Base-by-base conservation (phyloP, 768 basidiomycete genomes). In the Gymnopilus junonius region DNA sequence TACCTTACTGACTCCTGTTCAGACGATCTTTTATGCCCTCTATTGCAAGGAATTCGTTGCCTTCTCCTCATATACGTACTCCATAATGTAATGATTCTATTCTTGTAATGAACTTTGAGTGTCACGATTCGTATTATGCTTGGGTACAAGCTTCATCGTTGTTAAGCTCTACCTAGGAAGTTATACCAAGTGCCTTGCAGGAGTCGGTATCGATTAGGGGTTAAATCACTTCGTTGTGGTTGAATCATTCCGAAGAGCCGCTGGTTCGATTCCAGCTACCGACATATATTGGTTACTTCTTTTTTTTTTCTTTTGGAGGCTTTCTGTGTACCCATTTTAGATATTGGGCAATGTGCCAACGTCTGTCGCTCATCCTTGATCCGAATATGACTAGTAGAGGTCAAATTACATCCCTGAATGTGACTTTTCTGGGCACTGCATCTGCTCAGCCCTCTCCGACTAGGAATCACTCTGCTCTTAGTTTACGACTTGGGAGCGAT, bases 351-450 rank as follows among this genome's bases (percentile, higher is more conserved):
- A 15, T 17, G 3, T 42, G 17, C n/a, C 31, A 17, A 51, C 23
- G 14, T n/a, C 32, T 51, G 31, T 17, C 48, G n/a, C 48, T 29
- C 29, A 29, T 51, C 6, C 10, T 51, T n/a, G 15, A 11, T n/a
- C 17, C 67, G 6, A 23, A 35, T 10, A 23, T 29, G 39, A n/a
- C 51, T 23, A 37, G 50, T 6, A 61, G 69, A 46, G 40, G 64
- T 20, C 58, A 62, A 6, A 50, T 75, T 6, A 61, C 72, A 2
- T 72, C 82, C 0, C 58, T 92, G 2, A 85, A 83, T 53, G 73
- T 93, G 45, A 92, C 89, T 7, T 93, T 94, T 71, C 81, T 94
- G 23, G 92, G 92, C 21, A 94, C 91, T 1, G 90, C 91, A 15
- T 93, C 92, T 20, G 91, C 92, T 2, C 87, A 90, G 66, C 92